phyloP scores from a whole-genome alignment of 768 basidiomycete genomes.

The Mycena capillaripes region DNA sequence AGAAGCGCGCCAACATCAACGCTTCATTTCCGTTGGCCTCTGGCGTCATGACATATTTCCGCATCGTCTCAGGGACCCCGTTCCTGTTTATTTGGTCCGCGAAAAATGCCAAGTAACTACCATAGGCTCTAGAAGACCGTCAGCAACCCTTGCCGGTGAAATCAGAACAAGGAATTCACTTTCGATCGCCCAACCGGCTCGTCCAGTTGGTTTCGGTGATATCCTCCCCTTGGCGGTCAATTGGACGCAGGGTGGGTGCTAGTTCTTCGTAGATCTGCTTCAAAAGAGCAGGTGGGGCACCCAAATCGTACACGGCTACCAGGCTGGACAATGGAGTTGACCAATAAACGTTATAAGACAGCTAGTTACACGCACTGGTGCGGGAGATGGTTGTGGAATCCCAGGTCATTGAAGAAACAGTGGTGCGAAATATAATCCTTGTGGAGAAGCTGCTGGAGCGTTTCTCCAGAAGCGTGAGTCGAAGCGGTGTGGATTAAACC shows the following conservation, averaged over 20 bases:
- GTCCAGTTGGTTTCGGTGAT: conserved; percentile 51
- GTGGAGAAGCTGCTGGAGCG: conserved; percentile 51
- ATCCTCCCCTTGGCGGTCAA: conserved; percentile 43
- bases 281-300: conserved; percentile 51
- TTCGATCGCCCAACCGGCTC: conserved; percentile 51
- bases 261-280: conserved; percentile 53
- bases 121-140: conserved; percentile 16
- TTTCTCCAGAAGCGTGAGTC: conserved; percentile 46
- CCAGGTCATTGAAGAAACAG: conserved; percentile 51
- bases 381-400: conserved; percentile 59
- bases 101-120: conserved; percentile 32
- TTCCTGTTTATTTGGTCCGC: background rate
- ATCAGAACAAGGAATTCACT: conserved; percentile 42
- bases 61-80: conserved; percentile 5
- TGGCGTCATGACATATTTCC: conserved; percentile 25
- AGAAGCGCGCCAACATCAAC: conserved; percentile 26
- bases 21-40: conserved; percentile 32
- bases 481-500: conserved; percentile 27
- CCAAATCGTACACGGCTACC: conserved; percentile 58
- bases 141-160: background rate
- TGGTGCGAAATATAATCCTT: conserved; percentile 53
- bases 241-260: conserved; percentile 40
- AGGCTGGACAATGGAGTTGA: conserved; percentile 40
- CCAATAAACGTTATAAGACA: background rate
- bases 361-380: conserved; percentile 54